Base-by-base conservation (phyloP, 2,329 filamentous ascomycete genomes). In the Aphanoascus verrucosus region DNA sequence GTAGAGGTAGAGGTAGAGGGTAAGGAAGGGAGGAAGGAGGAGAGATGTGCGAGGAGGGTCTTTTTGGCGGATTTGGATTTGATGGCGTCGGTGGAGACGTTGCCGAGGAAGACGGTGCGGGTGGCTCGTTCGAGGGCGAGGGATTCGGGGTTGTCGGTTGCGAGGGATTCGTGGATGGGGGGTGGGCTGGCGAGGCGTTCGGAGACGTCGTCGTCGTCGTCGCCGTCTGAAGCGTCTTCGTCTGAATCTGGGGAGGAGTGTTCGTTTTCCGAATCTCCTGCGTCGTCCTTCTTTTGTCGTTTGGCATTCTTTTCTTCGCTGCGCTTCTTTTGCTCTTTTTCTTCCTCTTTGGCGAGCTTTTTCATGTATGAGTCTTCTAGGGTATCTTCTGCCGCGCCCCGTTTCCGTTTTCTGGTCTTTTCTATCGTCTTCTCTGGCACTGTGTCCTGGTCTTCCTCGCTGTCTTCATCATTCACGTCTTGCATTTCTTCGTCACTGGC, bases 61-160 rank as follows among this genome's bases (percentile, higher is more conserved):
- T 88, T 94, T 72, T 88, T 89, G 34, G 83, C 84, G 1, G 82
- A 71, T 65, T 94, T 94, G 28, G 86, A 89, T 47, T 82, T 86
- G 63, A 97, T 88, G 41, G 88, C 88, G 50, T 84, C 76, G 19
- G 80, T 84, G 12, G 89, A 89, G 44, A 98, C 88, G 64, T 98
- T 98, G 63, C 86, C 86, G 11, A 98, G 75, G 71, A 97, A 98
- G 41, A 97, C 82, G 5, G 93, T 98, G 54, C 93, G 85, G 55
- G 81, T 80, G 7, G 91, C 86, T 73, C 94, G 95, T 55, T 94
- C 87, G 1, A 94, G 63, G 59, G 94, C 86, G 43, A 62, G 65
- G 4, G 68, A 62, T 54, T 72, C 68, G 5, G 66, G 59, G 52
- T 56, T 56, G 14, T 64, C 64, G 14, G 62, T n/a, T n/a, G n/a